Evolutionary conservation across 106 monocot genomes (phyloP).

Genomic region (Allium fistulosum): DNA sequence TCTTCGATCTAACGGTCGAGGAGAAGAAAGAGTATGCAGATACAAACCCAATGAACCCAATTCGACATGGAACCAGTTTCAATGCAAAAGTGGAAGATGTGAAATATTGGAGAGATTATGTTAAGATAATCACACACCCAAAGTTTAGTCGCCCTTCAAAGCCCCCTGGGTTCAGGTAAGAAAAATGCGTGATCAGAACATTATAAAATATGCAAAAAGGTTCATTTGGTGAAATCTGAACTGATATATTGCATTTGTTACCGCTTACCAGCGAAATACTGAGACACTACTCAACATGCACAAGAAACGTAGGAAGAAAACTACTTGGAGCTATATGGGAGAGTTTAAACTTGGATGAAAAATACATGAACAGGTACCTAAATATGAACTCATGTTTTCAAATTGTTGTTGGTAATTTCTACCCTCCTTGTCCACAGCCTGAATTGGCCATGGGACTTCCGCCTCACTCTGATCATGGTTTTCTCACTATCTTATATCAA

Average conservation of each 20-base stretch:
- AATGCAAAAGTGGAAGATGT: conserved; percentile 39
- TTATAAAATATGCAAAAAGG: no score
- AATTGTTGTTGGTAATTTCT: conserved; percentile 29
- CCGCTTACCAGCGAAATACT: no score
- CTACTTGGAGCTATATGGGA: no score
- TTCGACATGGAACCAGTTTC: conserved; percentile 67
- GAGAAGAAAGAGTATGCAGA: conserved; percentile 10
- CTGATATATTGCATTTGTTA: no score
- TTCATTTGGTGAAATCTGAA: no score
- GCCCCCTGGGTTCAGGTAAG: conserved; percentile 45
- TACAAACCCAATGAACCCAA: conserved; percentile 34
- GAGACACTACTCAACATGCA: no score
- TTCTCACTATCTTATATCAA: conserved; percentile 57
- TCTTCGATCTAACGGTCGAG: conserved; percentile 36
- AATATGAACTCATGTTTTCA: conserved; percentile 31
- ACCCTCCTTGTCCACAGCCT: conserved; percentile 47
- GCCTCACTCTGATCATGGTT: conserved; percentile 66
- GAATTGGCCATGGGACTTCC: conserved; percentile 38
- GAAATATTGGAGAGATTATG: conserved; percentile 54
- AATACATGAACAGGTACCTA: background rate
- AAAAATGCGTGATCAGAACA: no score
- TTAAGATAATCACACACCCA: conserved; percentile 56
- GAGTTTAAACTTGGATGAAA: no score
- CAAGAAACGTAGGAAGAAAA: no score
- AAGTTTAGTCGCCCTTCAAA: conserved; percentile 39